These are phyloP conservation scores for Lichina pygmaea DNA, from an alignment of 495 filamentous ascomycete genomes.

Conservation along the genomic window DNA sequence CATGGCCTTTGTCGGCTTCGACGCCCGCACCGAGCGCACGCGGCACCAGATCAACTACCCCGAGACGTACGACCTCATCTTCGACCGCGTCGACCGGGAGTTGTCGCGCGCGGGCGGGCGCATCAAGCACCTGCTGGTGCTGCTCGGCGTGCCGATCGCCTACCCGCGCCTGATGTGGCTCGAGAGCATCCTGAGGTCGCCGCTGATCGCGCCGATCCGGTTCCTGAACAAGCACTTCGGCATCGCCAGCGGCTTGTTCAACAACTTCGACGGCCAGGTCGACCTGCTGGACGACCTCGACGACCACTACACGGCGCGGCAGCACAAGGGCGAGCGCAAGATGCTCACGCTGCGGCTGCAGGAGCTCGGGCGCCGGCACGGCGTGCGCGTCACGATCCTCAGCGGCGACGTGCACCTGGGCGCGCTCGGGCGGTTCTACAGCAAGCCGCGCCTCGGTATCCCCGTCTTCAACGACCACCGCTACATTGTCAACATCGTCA, in stretches of 20 bases:
- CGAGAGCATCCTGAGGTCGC: constrained; percentile 63
- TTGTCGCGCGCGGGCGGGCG: constrained; percentile 26
- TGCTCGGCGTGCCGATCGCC: constrained; percentile 81
- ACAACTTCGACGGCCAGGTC: constrained; percentile 71
- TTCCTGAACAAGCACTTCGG: constrained; percentile 82
- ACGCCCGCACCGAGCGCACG: constrained; percentile 62
- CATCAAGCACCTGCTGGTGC: constrained; percentile 59
- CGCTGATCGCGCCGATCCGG: constrained; percentile 59
- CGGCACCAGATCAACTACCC: constrained; percentile 5
- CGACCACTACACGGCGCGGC: constrained; percentile 80
- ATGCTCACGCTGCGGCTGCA: constrained; percentile 50
- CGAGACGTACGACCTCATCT: constrained; percentile 70
- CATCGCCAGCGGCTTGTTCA: constrained; percentile 62
- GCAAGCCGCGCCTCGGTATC: constrained; percentile 32
- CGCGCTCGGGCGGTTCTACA: constrained; percentile 51
- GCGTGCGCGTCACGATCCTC: constrained; percentile 60
- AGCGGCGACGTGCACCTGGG: constrained; percentile 57
- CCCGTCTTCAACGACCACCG: constrained; percentile 34
- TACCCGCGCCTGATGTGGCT: constrained; percentile 88
- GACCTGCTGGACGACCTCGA: constrained; percentile 85
- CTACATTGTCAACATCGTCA: constrained; percentile 52
- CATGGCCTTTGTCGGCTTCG: constrained; percentile 67
- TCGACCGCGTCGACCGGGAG: constrained; percentile 36
- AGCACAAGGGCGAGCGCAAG: constrained; percentile 73
- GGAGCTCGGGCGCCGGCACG: constrained; percentile 37